Percentiles rank a stretch among this genome's conserved stretches.
These are phyloP conservation scores for Penstemon newberryi DNA, from an alignment of 257 asterid species.

Conservation along the genomic window DNA sequence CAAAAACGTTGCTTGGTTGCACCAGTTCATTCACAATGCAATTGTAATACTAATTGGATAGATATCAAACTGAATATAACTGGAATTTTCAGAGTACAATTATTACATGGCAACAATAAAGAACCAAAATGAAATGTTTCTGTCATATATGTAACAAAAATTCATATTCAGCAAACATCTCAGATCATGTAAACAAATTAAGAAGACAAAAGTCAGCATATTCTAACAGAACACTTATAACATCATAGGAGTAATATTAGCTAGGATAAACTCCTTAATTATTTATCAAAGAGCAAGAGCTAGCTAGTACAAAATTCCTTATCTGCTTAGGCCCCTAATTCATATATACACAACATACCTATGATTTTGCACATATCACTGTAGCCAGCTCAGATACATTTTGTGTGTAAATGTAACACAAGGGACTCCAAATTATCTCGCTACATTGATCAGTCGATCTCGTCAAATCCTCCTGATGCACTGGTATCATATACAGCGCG, in stretches of 20 bases:
- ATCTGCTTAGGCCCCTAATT: slow-evolving; percentile 13
- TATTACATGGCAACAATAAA: no score
- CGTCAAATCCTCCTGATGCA: not conserved
- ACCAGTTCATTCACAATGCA: no score
- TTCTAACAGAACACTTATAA: not conserved
- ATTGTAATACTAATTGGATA: no score
- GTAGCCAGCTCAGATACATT: slow-evolving; percentile 18
- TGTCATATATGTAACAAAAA: no score
- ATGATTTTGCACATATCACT: slow-evolving; percentile 2
- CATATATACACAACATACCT: slow-evolving; percentile 17
- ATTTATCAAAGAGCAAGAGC: slow-evolving; percentile 5
- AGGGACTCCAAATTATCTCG: not conserved
- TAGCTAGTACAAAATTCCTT: slow-evolving; percentile 10
- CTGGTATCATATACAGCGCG: slow-evolving; percentile 19
- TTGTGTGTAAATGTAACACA: not conserved
- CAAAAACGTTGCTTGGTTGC: no score
- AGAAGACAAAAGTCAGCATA: not conserved
- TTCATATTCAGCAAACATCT: not conserved
- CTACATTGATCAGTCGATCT: not conserved
- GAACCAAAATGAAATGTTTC: no score
- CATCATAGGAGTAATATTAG: not conserved
- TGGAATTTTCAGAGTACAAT: no score
- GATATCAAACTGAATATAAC: no score
- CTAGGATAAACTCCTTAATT: not conserved
- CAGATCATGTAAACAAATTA: not conserved